Base-by-base conservation (phyloP, 2,329 filamentous ascomycete species). In the Lecanicillium sp. region DNA sequence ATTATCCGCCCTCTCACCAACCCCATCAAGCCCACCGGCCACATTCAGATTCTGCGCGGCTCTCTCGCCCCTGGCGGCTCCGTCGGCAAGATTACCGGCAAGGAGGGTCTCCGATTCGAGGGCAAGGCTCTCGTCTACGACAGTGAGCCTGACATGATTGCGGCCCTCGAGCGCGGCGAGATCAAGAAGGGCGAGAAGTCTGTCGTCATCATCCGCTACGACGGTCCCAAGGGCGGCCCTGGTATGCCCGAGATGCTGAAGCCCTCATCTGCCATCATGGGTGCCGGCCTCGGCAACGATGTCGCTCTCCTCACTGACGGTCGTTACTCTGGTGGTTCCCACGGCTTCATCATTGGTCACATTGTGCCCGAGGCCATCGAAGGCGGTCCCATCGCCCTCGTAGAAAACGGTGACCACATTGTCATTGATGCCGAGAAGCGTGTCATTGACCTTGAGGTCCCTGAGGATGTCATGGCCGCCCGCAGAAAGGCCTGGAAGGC, bases 171-270 rank as follows among this genome's bases (percentile, higher is more conserved):
- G 67, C 73, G 77, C 37, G 87, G 88, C 47, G 75, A 84, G 56
- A 88, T 95, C 59, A 88, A 89, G 56, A 84, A 86, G 63, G 85
- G 84, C 54, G 87, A 95, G 67, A 93, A 95, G 68, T 84, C 91
- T 1, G 90, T 95, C 24, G 79, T 95, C 44, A 83, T 95, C 48
- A 91, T 96, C 59, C 86, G 90, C 44, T 95, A 95, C 65, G 90
- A 95, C 64, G 90, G 90, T 1, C 90, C 90, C 52, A 94, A 91
- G 71, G 90, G 90, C 55, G 90, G 90, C 0, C 90, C 90, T 1
- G 90, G 90, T 50, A 96, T 96, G 85, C 90, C 90, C 26, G 90
- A 96, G 71, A 91, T 95, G 75, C 74, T 96, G 53, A 95, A 95
- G 73, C 88, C 90, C n/a, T 87, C 81, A 45, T 90, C 87, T 0